phyloP scores from a whole-genome alignment of 192 early-diverging fungal genomes.

The Entomortierella chlamydospora region DNA sequence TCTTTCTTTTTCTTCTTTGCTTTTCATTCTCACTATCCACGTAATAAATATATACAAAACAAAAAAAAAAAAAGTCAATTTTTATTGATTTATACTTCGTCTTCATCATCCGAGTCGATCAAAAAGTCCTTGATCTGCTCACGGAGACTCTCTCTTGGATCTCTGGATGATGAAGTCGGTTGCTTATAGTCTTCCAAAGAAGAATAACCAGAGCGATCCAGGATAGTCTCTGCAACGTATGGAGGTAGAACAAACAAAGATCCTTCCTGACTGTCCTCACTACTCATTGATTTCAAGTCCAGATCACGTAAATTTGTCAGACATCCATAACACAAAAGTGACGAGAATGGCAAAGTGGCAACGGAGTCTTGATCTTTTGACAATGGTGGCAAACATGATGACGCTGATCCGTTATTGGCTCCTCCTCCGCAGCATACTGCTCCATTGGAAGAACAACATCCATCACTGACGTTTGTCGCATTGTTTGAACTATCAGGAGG shows the following conservation, averaged over 20 bases:
- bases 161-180: not conserved
- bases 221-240: constrained; percentile 54
- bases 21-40: not conserved
- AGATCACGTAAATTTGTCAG: constrained; percentile 63
- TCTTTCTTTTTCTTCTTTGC: not conserved
- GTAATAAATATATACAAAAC: not conserved
- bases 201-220: constrained; percentile 26
- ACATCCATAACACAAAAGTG: constrained; percentile 65
- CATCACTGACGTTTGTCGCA: not conserved
- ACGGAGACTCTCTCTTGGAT: constrained; percentile 61
- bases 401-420: not conserved
- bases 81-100: too few relatives aligned
- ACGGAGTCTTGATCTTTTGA: not conserved
- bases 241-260: constrained; percentile 55
- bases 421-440: constrained; percentile 15
- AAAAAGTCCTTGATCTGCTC: constrained; percentile 75
- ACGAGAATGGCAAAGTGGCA: constrained; percentile 38
- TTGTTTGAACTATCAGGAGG: not conserved
- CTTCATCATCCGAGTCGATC: constrained; percentile 65
- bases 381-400: constrained; percentile 5
- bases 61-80: constrained; percentile 14
- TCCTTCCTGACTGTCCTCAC: not conserved
- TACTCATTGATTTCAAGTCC: constrained; percentile 46
- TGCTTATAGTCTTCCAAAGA: constrained; percentile 23
- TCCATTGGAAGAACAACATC: constrained; percentile 19